Evolutionary conservation across 352 stramenopile genomes (phyloP), one percentile per base, ranked within the genome.

Genomic region (Globisporangium yorkense): DNA sequence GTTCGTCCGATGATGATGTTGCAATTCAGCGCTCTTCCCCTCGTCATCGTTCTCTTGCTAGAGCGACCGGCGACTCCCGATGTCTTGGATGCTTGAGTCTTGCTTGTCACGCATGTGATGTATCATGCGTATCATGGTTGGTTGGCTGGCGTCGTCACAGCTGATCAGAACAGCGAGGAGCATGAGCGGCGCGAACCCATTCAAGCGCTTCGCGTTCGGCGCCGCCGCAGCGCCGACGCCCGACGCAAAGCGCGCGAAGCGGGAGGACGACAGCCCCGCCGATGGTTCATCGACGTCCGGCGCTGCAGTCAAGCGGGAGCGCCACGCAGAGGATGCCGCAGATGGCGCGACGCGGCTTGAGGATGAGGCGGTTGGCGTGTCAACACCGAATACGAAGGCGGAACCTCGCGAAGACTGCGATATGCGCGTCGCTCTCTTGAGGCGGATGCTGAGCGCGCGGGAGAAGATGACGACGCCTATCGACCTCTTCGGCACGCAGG

Each of bases 401-500:
- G 39, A 45, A 29, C 54, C 13, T 27, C 21, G 33, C 16, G 46
- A 27, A 27, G 46, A n/a, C 6, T 16, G 12, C 16, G 52, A 48
- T 16, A 20, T 10, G 8, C 72, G 72, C 3, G 31, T 87, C 5
- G 29, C 60, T 43, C 68, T 87, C 20, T 55, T 91, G 33, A 45
- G 69, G 12, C 37, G 64, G 50, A 41, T 91, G 35, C 57, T 81
- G 21, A 47, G 71, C 16, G 66, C 69, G 1, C 63, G 80, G 0
- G 53, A 72, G 33, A 51, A 10, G 45, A 80, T 67, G 68, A 62
- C 53, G 21, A 74, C 81, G 12, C 65, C 81, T 12, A 87, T 91
- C 43, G 78, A 91, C 66, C 61, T 63, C 47, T 89, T 80, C 61
- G 81, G 81, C 24, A 91, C 81, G 13, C 79, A 92, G 13, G 74